A percentile compares a stretch with the other conserved stretches of the same genome.
Evolutionary conservation across 148 eudicot species (phyloP).

Genomic region (Silene conica): DNA sequence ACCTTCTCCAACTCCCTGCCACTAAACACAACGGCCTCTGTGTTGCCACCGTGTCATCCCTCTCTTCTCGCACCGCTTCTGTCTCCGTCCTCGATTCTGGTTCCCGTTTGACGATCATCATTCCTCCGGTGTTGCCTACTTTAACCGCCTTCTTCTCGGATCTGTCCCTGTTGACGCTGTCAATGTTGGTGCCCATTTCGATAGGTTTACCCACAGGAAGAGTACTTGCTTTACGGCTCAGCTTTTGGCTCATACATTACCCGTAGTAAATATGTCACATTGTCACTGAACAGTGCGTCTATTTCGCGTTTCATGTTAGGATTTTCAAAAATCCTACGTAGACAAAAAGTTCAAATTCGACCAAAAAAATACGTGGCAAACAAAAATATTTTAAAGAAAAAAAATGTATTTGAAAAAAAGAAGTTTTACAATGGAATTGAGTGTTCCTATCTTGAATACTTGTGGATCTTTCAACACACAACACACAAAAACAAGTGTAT

Average conservation of each 20-base stretch:
- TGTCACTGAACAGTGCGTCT: too few species aligned
- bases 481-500: background rate
- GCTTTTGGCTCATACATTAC: slow-evolving; percentile 26
- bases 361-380: too few species aligned
- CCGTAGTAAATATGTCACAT: background rate
- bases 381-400: too few species aligned
- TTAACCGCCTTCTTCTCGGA: slow-evolving; percentile 42
- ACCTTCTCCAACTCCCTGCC: slow-evolving; percentile 45
- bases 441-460: too few species aligned
- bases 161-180: slow-evolving; percentile 38
- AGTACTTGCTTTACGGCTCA: slow-evolving; percentile 26
- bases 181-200: slow-evolving; percentile 44
- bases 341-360: too few species aligned
- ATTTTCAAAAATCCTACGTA: too few species aligned
- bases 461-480: background rate
- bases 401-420: too few species aligned
- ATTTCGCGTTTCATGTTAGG: too few species aligned
- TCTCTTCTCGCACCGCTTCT: slow-evolving; percentile 40
- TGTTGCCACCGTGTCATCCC: slow-evolving; percentile 59
- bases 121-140: slow-evolving; percentile 39
- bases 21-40: slow-evolving; percentile 66
- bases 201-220: slow-evolving; percentile 38
- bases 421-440: too few species aligned
- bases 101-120: slow-evolving; percentile 51
- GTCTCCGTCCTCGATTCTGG: slow-evolving; percentile 54